phyloP scores from a whole-genome alignment of 495 filamentous ascomycete genomes.

The Penicillium bovifimosum region DNA sequence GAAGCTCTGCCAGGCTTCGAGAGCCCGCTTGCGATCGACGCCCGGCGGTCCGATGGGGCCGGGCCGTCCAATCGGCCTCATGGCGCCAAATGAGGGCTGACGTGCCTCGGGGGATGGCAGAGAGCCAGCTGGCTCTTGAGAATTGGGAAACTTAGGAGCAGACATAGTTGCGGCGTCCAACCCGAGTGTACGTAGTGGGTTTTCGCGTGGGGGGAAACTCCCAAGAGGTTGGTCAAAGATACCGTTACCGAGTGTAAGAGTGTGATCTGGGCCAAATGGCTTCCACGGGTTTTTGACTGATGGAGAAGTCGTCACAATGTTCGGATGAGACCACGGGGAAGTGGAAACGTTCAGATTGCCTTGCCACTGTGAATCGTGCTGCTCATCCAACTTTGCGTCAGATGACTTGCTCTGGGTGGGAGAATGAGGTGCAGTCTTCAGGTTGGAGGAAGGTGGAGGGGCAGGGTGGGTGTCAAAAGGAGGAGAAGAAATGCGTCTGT shows the following conservation, averaged over 20 bases:
- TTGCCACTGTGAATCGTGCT: constrained; percentile 34
- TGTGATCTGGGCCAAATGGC: constrained; percentile 61
- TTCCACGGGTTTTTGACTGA: constrained; percentile 66
- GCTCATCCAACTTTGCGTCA: constrained; percentile 30
- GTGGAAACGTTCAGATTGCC: constrained; percentile 31
- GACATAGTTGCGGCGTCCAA: constrained; percentile 36
- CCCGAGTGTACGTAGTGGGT: constrained; percentile 34
- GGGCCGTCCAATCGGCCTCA: constrained; percentile 39
- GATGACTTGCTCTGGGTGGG: constrained; percentile 12
- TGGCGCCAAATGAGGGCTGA: constrained; percentile 31
- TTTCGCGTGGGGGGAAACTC: constrained; percentile 38
- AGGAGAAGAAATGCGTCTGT: constrained; percentile 30
- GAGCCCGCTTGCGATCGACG: constrained; percentile 28
- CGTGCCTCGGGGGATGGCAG: constrained; percentile 35
- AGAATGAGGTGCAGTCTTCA: constrained; percentile 15
- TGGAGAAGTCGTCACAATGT: constrained; percentile 31
- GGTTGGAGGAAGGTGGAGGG: constrained; percentile 25
- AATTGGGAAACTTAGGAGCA: constrained; percentile 28
- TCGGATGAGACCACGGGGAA: constrained; percentile 37
- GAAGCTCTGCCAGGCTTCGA: constrained; percentile 49
- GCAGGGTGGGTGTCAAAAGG: constrained; percentile 34
- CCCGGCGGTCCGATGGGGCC: constrained; percentile 50
- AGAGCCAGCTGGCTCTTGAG: constrained; percentile 31
- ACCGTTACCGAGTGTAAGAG: constrained; percentile 70
- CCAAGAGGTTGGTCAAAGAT: constrained; percentile 63